Evolutionary conservation across 1,284 basidiomycete genomes (phyloP).

Genomic region (Ceratobasidium sp.): DNA sequence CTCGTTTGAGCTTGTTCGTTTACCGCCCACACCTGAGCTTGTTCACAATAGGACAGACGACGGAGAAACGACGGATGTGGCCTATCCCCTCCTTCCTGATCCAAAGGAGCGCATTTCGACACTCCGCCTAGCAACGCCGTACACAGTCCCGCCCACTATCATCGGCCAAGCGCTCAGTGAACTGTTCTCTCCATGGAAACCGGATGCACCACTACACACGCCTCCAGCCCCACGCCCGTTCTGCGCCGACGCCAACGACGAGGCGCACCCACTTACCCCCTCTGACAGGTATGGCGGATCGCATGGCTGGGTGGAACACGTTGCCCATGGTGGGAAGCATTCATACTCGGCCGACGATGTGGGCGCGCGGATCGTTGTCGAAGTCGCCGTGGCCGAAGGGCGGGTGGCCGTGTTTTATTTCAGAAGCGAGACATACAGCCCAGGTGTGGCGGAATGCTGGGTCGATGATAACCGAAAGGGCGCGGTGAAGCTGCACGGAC

Average conservation of each 20-base stretch:
- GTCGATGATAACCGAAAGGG: conserved; percentile 47
- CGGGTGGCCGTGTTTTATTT: conserved; percentile 47
- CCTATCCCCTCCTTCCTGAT: conserved; percentile 44
- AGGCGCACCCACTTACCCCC: conserved; percentile 42
- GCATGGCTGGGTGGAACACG: conserved; percentile 41
- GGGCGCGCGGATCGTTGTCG: conserved; percentile 42
- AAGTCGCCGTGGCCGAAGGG: conserved; percentile 45
- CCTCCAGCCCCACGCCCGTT: conserved; percentile 43
- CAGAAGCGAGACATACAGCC: conserved; percentile 43
- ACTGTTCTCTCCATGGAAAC: conserved; percentile 43
- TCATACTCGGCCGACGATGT: conserved; percentile 44
- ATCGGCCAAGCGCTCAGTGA: conserved; percentile 43
- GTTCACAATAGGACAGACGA: conserved; percentile 40
- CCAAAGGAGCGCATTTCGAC: conserved; percentile 40
- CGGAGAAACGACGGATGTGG: conserved; percentile 39
- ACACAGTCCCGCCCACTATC: conserved; percentile 44
- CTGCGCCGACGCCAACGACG: conserved; percentile 47
- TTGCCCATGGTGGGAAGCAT: conserved; percentile 45
- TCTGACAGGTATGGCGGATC: conserved; percentile 40
- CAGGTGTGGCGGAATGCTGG: conserved; percentile 47
- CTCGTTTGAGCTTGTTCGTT: conserved; percentile 43
- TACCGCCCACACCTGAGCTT: conserved; percentile 33
- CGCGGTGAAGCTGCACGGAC: conserved; percentile 44
- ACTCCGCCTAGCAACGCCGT: conserved; percentile 36
- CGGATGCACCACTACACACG: conserved; percentile 25